These are phyloP conservation scores for Oropetium thomaeum DNA, from an alignment of 176 grass and related monocot genomes.

Conservation along the genomic window DNA sequence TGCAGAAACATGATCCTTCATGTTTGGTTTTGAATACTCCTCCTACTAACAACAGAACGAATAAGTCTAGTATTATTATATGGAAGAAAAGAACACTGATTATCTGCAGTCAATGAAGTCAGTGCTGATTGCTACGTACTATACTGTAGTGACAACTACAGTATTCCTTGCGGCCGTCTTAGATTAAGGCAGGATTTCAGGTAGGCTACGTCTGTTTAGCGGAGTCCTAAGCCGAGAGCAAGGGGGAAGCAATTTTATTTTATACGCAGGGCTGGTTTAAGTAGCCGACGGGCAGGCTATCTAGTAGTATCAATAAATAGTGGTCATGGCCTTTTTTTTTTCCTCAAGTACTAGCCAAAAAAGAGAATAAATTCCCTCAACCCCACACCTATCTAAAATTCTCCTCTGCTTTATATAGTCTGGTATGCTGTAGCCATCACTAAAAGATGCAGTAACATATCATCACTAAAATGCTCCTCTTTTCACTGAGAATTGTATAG, in stretches of 20 bases:
- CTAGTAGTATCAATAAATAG: too few relatives aligned
- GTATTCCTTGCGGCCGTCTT: constrained; percentile 7
- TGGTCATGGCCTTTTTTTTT: neutral
- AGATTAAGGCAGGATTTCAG: constrained; percentile 10
- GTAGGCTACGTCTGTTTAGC: neutral
- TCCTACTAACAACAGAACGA: too few relatives aligned
- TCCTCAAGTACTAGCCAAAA: too few relatives aligned
- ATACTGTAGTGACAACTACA: neutral
- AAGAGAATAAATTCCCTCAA: constrained; percentile 49
- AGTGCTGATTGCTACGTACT: neutral
- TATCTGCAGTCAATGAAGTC: neutral
- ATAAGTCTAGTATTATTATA: neutral
- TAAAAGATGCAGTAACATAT: neutral
- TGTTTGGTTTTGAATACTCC: neutral
- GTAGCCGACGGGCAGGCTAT: neutral
- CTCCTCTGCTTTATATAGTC: neutral
- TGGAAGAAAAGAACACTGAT: neutral
- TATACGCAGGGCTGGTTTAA: constrained; percentile 11
- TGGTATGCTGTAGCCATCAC: neutral
- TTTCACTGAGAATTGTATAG: too few relatives aligned
- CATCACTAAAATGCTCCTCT: too few relatives aligned
- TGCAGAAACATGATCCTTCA: neutral
- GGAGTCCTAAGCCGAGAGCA: neutral
- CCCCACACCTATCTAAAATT: constrained; percentile 22
- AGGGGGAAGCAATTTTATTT: neutral